Percentiles rank a stretch among this genome's conserved stretches.
Evolutionary conservation across 2,329 filamentous ascomycete species (phyloP).

Genomic region (Ophiosphaerella narmari): DNA sequence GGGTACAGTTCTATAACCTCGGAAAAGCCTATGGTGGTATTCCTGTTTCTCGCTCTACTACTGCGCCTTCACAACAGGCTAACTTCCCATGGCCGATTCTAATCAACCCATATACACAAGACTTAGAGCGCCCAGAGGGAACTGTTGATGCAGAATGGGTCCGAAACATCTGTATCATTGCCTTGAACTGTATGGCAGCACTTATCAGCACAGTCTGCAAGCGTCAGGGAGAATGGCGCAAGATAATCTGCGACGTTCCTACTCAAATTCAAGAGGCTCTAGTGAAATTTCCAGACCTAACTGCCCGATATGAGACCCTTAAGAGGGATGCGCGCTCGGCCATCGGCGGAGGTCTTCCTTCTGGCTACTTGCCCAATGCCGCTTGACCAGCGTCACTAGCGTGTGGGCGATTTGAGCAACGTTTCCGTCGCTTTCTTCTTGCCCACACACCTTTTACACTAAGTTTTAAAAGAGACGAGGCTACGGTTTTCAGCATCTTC

Average conservation of each 20-base stretch:
- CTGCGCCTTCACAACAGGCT: constrained; percentile 4
- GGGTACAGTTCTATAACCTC: constrained; percentile 23
- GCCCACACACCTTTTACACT: too few relatives aligned
- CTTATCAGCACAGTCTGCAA: constrained; percentile 18
- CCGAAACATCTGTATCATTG: constrained; percentile 16
- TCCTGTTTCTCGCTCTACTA: constrained; percentile 4
- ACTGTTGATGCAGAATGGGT: constrained; percentile 21
- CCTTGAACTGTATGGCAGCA: constrained; percentile 27
- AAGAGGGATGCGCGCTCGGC: constrained; percentile 24
- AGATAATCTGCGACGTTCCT: constrained; percentile 26
- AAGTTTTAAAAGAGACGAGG: too few relatives aligned
- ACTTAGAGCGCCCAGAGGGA: constrained; percentile 26
- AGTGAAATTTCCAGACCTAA: constrained; percentile 22
- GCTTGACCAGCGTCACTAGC: too few relatives aligned
- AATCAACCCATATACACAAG: constrained; percentile 33
- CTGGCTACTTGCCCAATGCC: constrained; percentile 14
- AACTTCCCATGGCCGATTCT: constrained; percentile 30
- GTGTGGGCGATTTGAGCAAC: too few relatives aligned
- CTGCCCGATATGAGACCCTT: constrained; percentile 21
- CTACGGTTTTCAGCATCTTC: too few relatives aligned
- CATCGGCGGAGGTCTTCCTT: constrained; percentile 17
- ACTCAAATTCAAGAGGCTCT: constrained; percentile 20
- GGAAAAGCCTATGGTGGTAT: constrained; percentile 17
- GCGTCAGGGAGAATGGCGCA: constrained; percentile 23
- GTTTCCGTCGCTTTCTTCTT: too few relatives aligned